A percentile compares a stretch with the other conserved stretches of the same genome.
Conservation (phyloP, 345 rosid genomes). For the Draba incana region DNA sequence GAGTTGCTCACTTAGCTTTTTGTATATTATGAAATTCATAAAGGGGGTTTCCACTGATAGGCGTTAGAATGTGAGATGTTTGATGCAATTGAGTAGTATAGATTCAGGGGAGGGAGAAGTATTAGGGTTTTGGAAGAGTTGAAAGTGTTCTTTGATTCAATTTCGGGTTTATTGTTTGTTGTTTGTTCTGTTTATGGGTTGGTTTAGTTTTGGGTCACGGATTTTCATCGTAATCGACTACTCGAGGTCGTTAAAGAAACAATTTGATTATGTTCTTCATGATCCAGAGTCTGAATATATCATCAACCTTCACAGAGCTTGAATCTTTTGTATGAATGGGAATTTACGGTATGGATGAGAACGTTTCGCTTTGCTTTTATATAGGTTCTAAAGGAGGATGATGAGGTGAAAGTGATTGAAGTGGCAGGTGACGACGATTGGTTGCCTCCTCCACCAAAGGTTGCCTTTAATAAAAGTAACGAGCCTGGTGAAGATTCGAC, state of each 20-base stretch:
- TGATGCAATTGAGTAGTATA: no score
- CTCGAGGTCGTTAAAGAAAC: background rate
- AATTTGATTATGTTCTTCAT: background rate
- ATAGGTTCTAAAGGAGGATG: constrained; percentile 40
- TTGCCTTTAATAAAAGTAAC: constrained; percentile 33
- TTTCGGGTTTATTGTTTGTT: no score
- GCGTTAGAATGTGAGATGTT: no score
- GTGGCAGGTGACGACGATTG: constrained; percentile 66
- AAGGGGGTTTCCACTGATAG: background rate
- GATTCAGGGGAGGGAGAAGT: no score
- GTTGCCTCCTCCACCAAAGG: constrained; percentile 71
- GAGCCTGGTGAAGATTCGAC: constrained; percentile 57
- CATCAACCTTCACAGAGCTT: background rate
- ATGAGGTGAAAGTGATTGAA: constrained; percentile 44
- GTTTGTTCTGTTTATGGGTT: background rate
- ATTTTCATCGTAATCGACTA: background rate
- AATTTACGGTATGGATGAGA: background rate
- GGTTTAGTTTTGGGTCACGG: background rate
- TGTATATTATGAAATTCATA: background rate
- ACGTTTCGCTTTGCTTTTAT: background rate
- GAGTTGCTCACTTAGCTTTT: background rate
- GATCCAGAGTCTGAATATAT: background rate
- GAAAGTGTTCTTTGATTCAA: no score
- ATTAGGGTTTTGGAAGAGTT: no score
- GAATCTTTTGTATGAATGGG: background rate